Percentiles rank a stretch among this genome's conserved stretches.
Evolutionary conservation across 345 rosid species (phyloP).

Genomic region (Eutrema heterophyllum): DNA sequence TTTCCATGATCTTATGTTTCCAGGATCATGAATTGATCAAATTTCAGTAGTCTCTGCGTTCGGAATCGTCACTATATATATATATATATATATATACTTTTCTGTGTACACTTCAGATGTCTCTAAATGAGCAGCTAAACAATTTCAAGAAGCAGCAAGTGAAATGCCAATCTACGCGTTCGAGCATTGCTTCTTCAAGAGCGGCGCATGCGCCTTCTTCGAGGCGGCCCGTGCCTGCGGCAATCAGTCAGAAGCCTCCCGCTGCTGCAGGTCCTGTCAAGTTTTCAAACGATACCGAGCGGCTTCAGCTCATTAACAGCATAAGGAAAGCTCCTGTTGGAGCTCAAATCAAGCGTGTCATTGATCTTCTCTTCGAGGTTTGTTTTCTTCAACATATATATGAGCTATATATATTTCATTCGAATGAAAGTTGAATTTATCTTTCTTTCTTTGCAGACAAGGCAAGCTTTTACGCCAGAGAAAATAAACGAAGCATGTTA

Average conservation of each 20-base stretch:
- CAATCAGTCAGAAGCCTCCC: conserved; percentile 26
- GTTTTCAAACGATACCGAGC: conserved; percentile 75
- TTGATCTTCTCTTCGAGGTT: conserved; percentile 59
- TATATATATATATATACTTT: too few relatives aligned
- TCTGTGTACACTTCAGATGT: conserved; percentile 38
- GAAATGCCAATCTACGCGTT: conserved; percentile 58
- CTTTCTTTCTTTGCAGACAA: conserved; percentile 40
- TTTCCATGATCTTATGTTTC: too few relatives aligned
- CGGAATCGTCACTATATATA: too few relatives aligned
- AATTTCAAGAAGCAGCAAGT: conserved; percentile 77
- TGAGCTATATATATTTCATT: neutral
- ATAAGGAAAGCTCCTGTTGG: conserved; percentile 76
- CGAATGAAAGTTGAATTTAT: neutral
- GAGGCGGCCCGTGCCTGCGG: conserved; percentile 32
- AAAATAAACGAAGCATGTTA: conserved; percentile 68
- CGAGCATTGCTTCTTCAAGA: conserved; percentile 51
- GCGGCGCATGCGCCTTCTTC: conserved; percentile 14
- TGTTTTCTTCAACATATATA: neutral
- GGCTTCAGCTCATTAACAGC: conserved; percentile 52
- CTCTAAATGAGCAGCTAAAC: conserved; percentile 54
- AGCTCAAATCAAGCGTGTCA: conserved; percentile 90
- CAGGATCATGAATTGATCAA: too few relatives aligned
- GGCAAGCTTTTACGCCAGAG: conserved; percentile 67
- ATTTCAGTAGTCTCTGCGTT: too few relatives aligned
- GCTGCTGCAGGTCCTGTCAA: conserved; percentile 38